phyloP scores from a whole-genome alignment of 1,284 basidiomycete genomes.

The Pseudozyma sp. region DNA sequence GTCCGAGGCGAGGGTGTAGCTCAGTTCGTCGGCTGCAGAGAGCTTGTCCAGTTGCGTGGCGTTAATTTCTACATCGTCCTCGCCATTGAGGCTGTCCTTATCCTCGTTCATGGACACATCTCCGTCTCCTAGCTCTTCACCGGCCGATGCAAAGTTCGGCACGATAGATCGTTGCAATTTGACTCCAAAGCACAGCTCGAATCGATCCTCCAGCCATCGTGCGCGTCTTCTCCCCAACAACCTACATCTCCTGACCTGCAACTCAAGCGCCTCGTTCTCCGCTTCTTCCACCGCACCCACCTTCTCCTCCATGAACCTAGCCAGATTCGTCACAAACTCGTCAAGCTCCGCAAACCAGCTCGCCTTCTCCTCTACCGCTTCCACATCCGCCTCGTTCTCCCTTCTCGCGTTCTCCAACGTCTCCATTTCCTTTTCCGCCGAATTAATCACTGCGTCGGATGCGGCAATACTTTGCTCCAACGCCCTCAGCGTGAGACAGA shows the following conservation, averaged over 20 bases:
- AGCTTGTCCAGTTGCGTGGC: conserved; percentile 10
- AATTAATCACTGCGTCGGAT: conserved; percentile 27
- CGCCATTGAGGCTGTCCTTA: not conserved
- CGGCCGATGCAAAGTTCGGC: conserved; percentile 10
- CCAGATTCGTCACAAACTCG: conserved; percentile 53
- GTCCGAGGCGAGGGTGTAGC: conserved; percentile 32
- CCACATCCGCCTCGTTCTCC: conserved; percentile 52
- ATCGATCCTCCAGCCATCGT: conserved; percentile 42
- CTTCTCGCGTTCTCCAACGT: conserved; percentile 45
- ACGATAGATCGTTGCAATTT: conserved; percentile 25
- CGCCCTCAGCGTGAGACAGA: conserved; percentile 29
- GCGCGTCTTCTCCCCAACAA: conserved; percentile 31
- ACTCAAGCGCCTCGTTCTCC: conserved; percentile 43
- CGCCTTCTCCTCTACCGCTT: conserved; percentile 47
- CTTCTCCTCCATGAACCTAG: conserved; percentile 61
- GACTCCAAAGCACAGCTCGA: conserved; percentile 37
- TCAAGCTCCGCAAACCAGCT: conserved; percentile 65
- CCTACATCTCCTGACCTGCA: conserved; percentile 35
- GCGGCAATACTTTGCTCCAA: conserved; percentile 42
- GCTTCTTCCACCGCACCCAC: conserved; percentile 49
- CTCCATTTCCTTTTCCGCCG: conserved; percentile 32
- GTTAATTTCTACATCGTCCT: not conserved
- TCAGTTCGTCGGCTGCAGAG: conserved; percentile 28
- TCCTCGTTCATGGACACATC: not conserved
- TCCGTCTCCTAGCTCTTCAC: conserved; percentile 2